Evolutionary conservation across 768 basidiomycete genomes (phyloP), one percentile per base, ranked within the genome.

Genomic region (Austroboletus festivus): DNA sequence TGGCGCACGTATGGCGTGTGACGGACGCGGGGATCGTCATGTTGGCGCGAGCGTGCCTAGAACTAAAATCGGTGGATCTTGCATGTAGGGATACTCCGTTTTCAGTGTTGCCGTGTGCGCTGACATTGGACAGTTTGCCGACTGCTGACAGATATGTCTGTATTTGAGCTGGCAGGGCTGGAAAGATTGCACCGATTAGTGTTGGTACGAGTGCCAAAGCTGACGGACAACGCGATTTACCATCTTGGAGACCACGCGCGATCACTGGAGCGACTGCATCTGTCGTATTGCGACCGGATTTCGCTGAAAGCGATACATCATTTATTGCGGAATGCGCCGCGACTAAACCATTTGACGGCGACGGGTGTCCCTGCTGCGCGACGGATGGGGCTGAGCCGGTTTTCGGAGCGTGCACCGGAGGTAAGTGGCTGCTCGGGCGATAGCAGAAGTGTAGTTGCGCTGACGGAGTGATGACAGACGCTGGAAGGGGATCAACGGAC

Each of bases 241-340:
- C 76, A 86, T 20, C 77, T 95, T 9, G 87, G 84, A 13, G 87
- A 90, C 57, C 81, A 90, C 67, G 79, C 74, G 30, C 71, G 62
- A 24, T 73, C 73, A 28, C 72, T 96, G 56, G 89, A 93, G 60
- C 80, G 90, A 21, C 74, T 95, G 41, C 86, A 96, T 60, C 69
- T 97, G 31, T 88, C 89, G 23, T 90, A 92, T 63, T 97, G 93
- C 70, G 84, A 86, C 57, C 77, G 82, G 47, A 70, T 97, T 46
- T 82, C 86, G 22, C 77, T 94, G 33, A 78, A 83, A 37, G 87
- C 89, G 9, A 70, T 92, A 26, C 86, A 89, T 52, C 74, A 79
- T 41, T 68, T 94, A 13, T 65, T 94, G 43, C 78, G 77, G 49
- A 73, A 75, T 46, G 74, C 86, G 19, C 68, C 69, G 37, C 71